phyloP scores from a whole-genome alignment of 352 stramenopile species.

The Globisporangium camurandrum region DNA sequence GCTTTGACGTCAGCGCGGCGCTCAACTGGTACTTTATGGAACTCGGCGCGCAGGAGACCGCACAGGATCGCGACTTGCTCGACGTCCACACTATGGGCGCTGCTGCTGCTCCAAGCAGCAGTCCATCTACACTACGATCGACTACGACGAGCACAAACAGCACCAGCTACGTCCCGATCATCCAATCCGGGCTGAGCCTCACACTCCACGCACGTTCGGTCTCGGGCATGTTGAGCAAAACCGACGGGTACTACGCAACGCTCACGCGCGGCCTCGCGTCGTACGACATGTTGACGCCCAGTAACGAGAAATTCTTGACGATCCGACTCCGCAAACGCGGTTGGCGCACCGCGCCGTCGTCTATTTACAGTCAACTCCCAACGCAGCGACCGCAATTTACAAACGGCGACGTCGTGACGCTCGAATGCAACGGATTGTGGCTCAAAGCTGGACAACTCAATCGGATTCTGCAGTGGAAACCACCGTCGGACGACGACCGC shows the following conservation, averaged over 20 bases:
- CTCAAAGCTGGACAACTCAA: conserved; percentile 66
- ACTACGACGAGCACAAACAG: background rate
- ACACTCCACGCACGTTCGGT: conserved; percentile 65
- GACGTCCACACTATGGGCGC: background rate
- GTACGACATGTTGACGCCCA: conserved; percentile 80
- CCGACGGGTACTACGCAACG: conserved; percentile 79
- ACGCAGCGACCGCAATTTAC: conserved; percentile 62
- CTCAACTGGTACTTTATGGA: conserved; percentile 88
- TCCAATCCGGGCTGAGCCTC: conserved; percentile 66
- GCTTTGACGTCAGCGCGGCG: conserved; percentile 77
- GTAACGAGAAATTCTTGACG: conserved; percentile 79
- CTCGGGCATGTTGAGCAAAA: conserved; percentile 79
- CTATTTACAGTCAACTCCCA: no score
- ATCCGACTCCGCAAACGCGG: conserved; percentile 73
- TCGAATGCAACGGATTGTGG: conserved; percentile 85
- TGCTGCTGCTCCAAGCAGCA: background rate
- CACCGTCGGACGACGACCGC: conserved; percentile 71
- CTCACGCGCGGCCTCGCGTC: conserved; percentile 57
- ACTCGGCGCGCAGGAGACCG: conserved; percentile 25
- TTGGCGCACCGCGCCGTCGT: conserved; percentile 35
- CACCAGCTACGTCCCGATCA: conserved; percentile 28
- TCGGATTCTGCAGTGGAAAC: conserved; percentile 85
- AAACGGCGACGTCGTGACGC: conserved; percentile 81
- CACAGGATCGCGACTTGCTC: conserved; percentile 4
- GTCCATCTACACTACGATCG: no score